phyloP scores from a whole-genome alignment of 1,284 basidiomycete species.

The Boletus semigastroideus region DNA sequence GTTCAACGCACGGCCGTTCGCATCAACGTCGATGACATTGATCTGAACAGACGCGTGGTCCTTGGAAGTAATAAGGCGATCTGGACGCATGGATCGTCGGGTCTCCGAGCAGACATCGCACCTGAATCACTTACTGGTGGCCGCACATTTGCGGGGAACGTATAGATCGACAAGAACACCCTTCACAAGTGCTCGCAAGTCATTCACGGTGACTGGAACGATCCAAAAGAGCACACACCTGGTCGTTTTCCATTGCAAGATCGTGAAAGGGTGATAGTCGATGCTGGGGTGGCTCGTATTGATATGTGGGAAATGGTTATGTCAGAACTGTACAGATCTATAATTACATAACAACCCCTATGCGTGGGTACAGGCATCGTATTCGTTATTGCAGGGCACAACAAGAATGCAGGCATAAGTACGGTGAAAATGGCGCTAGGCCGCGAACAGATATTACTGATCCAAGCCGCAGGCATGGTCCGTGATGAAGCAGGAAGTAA shows the following conservation, averaged over 20 bases:
- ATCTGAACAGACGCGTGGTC: slow-evolving; percentile 99
- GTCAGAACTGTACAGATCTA: slow-evolving; percentile 33
- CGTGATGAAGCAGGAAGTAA: slow-evolving; percentile 24
- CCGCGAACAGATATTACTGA: slow-evolving; percentile 21
- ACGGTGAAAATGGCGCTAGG: slow-evolving; percentile 15
- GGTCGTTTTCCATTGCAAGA: slow-evolving; percentile 76
- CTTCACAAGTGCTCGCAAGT: slow-evolving; percentile 41
- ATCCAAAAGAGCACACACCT: slow-evolving; percentile 44
- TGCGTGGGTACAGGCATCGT: slow-evolving; percentile 6
- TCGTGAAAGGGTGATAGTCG: slow-evolving; percentile 6
- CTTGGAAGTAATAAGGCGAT: slow-evolving; percentile 97
- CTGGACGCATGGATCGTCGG: slow-evolving; percentile 38
- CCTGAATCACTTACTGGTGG: slow-evolving; percentile 71
- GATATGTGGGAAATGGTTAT: slow-evolving; percentile 28
- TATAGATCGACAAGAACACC: slow-evolving; percentile 99
- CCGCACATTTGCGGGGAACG: slow-evolving; percentile 98
- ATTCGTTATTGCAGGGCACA: slow-evolving; percentile 16
- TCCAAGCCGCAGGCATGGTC: slow-evolving; percentile 34
- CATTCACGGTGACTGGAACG: neutral
- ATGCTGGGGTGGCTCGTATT: neutral
- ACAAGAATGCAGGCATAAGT: slow-evolving; percentile 29
- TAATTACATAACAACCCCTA: slow-evolving; percentile 5
- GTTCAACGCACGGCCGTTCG: slow-evolving; percentile 83
- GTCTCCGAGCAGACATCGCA: slow-evolving; percentile 1
- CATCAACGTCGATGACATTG: slow-evolving; percentile 92